Conservation (phyloP, 2,329 filamentous ascomycete species). For the Mollisia scopiformis region DNA sequence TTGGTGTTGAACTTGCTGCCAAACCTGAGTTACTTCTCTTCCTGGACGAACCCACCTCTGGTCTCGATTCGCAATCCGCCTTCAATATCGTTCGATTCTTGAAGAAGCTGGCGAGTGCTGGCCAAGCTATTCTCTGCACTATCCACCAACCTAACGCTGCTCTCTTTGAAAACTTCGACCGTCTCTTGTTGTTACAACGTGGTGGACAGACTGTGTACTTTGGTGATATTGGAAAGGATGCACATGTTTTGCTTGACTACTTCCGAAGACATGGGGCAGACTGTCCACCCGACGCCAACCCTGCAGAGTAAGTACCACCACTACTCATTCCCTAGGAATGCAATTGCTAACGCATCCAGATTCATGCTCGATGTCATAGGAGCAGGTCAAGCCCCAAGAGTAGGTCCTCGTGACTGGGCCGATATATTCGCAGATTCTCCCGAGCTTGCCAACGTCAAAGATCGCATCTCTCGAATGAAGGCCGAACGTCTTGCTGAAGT, state of each 20-base stretch:
- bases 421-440: conserved; percentile 63
- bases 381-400: conserved; percentile 61
- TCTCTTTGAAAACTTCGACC: conserved; percentile 71
- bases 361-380: conserved; percentile 59
- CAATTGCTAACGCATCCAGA: background rate
- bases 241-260: conserved; percentile 55
- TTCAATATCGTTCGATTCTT: conserved; percentile 65
- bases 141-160: conserved; percentile 74
- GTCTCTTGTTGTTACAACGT: conserved; percentile 62
- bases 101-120: conserved; percentile 59
- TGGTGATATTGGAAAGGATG: conserved; percentile 67
- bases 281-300: conserved; percentile 56
- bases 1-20: conserved; percentile 61
- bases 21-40: conserved; percentile 63
- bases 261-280: conserved; percentile 48
- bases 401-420: conserved; percentile 66
- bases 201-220: conserved; percentile 71
- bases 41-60: conserved; percentile 62
- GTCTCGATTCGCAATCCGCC: conserved; percentile 59
- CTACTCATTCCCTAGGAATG: background rate
- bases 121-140: conserved; percentile 71
- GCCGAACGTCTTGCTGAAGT: conserved; percentile 50
- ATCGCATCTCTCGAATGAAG: conserved; percentile 59
- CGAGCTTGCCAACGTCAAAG: conserved; percentile 58
- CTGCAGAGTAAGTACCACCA: conserved; percentile 52